Evolutionary conservation across 805 yeast genomes (phyloP).

Genomic region (Saccharomyces paradoxus): DNA sequence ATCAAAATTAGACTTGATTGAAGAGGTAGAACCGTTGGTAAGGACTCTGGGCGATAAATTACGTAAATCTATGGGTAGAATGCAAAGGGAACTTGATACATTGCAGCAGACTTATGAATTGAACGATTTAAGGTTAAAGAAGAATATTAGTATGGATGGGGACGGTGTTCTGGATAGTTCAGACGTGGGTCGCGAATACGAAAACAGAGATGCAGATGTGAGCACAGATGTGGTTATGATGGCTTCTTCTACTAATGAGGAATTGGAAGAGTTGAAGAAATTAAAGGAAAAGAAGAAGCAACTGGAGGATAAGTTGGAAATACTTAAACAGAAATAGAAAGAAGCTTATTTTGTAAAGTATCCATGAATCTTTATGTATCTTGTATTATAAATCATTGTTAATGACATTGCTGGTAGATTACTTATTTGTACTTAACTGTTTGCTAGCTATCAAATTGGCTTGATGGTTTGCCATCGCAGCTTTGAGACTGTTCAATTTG

Average conservation of each 20-base stretch:
- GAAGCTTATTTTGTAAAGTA: background rate
- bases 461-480: background rate
- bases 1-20: conserved; percentile 27
- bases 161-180: conserved; percentile 3
- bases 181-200: conserved; percentile 1
- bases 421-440: background rate
- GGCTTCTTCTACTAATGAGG: conserved; percentile 28
- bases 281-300: conserved; percentile 19
- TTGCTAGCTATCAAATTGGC: background rate
- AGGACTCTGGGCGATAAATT: conserved; percentile 21
- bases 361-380: background rate
- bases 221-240: conserved; percentile 25
- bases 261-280: conserved; percentile 21
- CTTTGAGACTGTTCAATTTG: conserved; percentile 38
- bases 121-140: conserved; percentile 21
- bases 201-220: conserved; percentile 8
- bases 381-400: background rate
- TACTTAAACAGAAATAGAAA: background rate
- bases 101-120: conserved; percentile 25
- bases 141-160: conserved; percentile 6
- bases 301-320: conserved; percentile 10
- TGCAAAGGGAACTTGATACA: conserved; percentile 24
- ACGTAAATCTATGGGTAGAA: conserved; percentile 18
- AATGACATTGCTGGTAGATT: background rate
- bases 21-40: conserved; percentile 27